Evolutionary conservation across 345 rosid genomes (phyloP).

Genomic region (Arabidopsis suecica): DNA sequence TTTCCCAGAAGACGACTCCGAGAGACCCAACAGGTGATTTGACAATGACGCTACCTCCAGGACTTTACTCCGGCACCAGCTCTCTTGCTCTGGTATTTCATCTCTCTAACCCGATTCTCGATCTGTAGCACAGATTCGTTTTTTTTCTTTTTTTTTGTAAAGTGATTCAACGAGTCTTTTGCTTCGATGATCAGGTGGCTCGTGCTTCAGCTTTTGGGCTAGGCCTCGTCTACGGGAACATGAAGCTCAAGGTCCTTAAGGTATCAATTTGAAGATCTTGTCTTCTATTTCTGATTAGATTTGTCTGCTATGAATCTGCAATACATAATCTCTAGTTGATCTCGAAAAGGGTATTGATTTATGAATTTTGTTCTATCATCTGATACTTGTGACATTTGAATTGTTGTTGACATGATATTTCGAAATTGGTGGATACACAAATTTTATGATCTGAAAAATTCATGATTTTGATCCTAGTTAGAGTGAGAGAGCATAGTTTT

Average conservation of each 20-base stretch:
- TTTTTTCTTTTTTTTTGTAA: not conserved
- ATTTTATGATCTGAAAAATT: not conserved
- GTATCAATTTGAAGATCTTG: constrained; percentile 44
- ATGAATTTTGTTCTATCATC: not conserved
- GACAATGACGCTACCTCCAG: constrained; percentile 79
- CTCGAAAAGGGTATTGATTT: not conserved
- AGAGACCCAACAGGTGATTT: not conserved
- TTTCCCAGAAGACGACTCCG: constrained; percentile 10
- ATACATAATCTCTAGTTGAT: not conserved
- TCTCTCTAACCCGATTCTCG: constrained; percentile 4
- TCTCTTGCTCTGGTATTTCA: constrained; percentile 71
- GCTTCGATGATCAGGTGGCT: constrained; percentile 65
- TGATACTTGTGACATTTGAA: constrained; percentile 9
- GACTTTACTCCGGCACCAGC: constrained; percentile 89
- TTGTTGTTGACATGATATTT: not conserved
- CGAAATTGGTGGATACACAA: not conserved
- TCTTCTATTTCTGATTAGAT: not conserved
- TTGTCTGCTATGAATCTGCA: constrained; percentile 15
- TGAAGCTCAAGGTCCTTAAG: constrained; percentile 86
- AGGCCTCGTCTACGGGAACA: constrained; percentile 77
- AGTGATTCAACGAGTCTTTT: constrained; percentile 15
- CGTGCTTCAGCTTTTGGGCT: constrained; percentile 79
- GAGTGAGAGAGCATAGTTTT: not conserved
- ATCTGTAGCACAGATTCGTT: constrained; percentile 18
- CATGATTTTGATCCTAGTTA: not conserved